Evolutionary conservation across 1,139 yeast genomes (phyloP).

Genomic region (Lodderomyces beijingensis): DNA sequence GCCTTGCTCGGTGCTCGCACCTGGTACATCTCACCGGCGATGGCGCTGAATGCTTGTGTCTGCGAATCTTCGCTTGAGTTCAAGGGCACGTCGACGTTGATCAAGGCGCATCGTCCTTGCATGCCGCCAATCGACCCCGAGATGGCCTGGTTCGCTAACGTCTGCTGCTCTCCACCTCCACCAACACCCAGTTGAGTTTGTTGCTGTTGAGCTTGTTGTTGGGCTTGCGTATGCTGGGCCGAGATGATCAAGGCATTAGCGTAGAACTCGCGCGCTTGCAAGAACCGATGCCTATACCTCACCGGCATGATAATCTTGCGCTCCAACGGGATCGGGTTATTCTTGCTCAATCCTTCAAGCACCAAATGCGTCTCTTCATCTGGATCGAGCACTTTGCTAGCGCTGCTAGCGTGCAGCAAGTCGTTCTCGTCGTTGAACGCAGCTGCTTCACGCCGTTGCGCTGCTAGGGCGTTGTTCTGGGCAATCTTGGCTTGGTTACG

Average conservation of each 20-base stretch:
- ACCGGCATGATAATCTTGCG: conserved; percentile 68
- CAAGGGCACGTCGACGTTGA: conserved; percentile 51
- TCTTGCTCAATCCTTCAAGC: conserved; percentile 81
- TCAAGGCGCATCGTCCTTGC: conserved; percentile 72
- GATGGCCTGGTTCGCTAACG: conserved; percentile 48
- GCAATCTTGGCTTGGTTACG: conserved; percentile 89
- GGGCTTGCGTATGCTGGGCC: conserved; percentile 21
- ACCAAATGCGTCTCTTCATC: conserved; percentile 95
- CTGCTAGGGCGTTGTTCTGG: conserved; percentile 70
- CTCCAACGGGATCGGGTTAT: conserved; percentile 80
- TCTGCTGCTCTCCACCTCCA: conserved; percentile 23
- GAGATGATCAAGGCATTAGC: conserved; percentile 53
- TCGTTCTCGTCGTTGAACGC: conserved; percentile 30
- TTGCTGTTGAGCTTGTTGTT: conserved; percentile 12
- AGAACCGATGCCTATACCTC: conserved; percentile 63
- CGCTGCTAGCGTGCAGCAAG: conserved; percentile 17
- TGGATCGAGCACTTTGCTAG: conserved; percentile 46
- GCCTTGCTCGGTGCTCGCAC: conserved; percentile 64
- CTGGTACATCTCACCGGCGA: conserved; percentile 49
- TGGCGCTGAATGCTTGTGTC: conserved; percentile 50
- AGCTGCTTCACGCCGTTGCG: conserved; percentile 44
- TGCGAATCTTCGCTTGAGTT: conserved; percentile 22
- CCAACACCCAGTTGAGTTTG: conserved; percentile 9
- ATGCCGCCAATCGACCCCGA: conserved; percentile 64
- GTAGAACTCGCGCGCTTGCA: conserved; percentile 80